Evolutionary conservation across 1,284 basidiomycete species (phyloP), one percentile per base, ranked within the genome.

Genomic region (Rhodotorula sp.): DNA sequence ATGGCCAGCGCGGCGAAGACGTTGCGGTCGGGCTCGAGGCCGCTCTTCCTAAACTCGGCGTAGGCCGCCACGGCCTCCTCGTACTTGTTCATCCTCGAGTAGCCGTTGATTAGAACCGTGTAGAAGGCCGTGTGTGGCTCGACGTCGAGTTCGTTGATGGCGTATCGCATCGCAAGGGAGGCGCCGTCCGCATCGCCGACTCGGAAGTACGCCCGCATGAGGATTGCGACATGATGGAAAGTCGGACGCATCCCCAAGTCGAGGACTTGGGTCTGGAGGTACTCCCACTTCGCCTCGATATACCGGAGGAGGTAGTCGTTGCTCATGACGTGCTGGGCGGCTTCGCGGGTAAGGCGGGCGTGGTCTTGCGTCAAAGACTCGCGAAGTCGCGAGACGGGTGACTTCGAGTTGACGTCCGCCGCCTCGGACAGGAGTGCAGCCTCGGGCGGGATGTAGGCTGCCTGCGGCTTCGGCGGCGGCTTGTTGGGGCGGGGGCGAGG

Each of bases 141-240:
- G 60, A 77, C 59, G 10, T 62, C 59, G 19, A 73, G 66, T 27
- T 70, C 71, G 27, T 66, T 32, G 30, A 67, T 39, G 2, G 70
- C 70, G 49, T 73, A 64, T 1, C 70, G 59, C 46, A 77, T 48
- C 15, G 65, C 72, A 64, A 62, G 58, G 15, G 57, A 55, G 0
- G 76, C 76, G 7, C 75, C 76, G 9, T 59, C 66, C 5, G 67
- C 49, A 55, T 77, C 73, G 29, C 72, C 74, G 24, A 68, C 54
- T 4, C 56, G 54, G 34, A 74, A 63, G 67, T 72, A 75, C 6
- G 76, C 76, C 2, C 70, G 66, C 57, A 77, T 66, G 48, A 77
- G 62, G 32, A 74, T 60, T 5, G 67, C 39, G 49, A 77, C 39
- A 58, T 76, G 75, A 48, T 71, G 68, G 32, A 62, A 39, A 5